Base-by-base conservation (phyloP, 2,329 filamentous ascomycete genomes). In the Diplodia intermedia region DNA sequence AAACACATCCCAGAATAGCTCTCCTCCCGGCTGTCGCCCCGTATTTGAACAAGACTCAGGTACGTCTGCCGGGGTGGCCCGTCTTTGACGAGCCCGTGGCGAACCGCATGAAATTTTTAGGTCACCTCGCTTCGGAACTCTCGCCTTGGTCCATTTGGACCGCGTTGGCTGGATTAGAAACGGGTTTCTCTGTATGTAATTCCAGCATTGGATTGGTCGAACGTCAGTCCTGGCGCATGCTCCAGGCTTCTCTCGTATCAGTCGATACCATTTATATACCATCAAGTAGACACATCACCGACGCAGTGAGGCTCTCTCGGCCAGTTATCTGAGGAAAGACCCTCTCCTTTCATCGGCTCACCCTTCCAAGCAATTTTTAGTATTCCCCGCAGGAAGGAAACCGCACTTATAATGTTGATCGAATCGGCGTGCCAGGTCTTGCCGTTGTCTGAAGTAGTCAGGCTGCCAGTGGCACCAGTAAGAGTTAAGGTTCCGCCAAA, bases 381-480 rank as follows among this genome's bases (percentile, higher is more conserved):
- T 31, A 31, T 5, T 5, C 31, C 31, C 8, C 5, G 31, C 31
- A 31, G 4, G 31, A 2, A 31, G 8, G 31, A 31, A 5, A 31
- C 31, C 31, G 31, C 8, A 5, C 23, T 23, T 2, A 23, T 47
- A 36, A 71, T 69, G 3, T 63, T 66, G 26, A 70, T 56, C 4
- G 36, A 68, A 49, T 53, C 67, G 14, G 65, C 61, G 40, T 43
- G 40, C 70, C 70, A 71, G 3, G 67, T 69, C 69, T 69, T 69
- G 47, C 70, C 70, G 9, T 50, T 49, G 47, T 71, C 69, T 2
- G 29, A 14, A 2, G 65, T 69, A 49, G 31, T 31, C 31, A 69
- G 23, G 4, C 63, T 57, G 2, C 55, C 38, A 8, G n/a, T 23
- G 3, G 55, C 60, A 1, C 65, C 65, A 4, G 40, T 65, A 7